Conservation (phyloP, 495 filamentous ascomycete species). For the Lasiosphaeris hirsuta region DNA sequence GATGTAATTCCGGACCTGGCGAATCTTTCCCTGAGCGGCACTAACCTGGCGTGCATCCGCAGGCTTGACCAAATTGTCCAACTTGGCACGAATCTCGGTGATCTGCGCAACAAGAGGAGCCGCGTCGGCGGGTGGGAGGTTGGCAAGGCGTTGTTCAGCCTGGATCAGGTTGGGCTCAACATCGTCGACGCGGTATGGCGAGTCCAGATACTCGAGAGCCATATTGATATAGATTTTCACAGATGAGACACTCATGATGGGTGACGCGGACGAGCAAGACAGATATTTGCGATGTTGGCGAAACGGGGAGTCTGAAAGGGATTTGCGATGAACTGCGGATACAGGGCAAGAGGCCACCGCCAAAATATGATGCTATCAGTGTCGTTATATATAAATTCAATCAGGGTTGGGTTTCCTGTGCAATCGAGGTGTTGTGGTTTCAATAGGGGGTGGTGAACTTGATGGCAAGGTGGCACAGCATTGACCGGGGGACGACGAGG, state of each 20-base stretch:
- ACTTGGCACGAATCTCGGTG: slow-evolving; percentile 6
- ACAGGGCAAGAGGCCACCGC: no score
- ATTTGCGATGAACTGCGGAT: no score
- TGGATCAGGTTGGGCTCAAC: slow-evolving; percentile 7
- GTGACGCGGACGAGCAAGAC: no score
- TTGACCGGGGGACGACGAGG: no score
- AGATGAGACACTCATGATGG: slow-evolving; percentile 7
- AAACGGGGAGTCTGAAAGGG: no score
- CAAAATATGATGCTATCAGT: no score
- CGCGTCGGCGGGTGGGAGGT: slow-evolving; percentile 4
- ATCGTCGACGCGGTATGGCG: slow-evolving; percentile 9
- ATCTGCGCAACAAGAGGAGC: slow-evolving; percentile 8
- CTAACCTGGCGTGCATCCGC: slow-evolving; percentile 6
- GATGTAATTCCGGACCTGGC: slow-evolving; percentile 6
- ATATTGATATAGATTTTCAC: slow-evolving; percentile 9
- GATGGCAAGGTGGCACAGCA: no score
- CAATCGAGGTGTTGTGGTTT: no score
- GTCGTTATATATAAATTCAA: no score
- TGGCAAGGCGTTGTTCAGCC: slow-evolving; percentile 4
- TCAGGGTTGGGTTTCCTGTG: no score
- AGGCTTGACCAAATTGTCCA: slow-evolving; percentile 12
- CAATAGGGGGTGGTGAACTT: no score
- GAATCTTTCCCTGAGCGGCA: slow-evolving; percentile 8
- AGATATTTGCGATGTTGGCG: no score
- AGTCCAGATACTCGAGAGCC: slow-evolving; percentile 8